Percentiles rank a stretch among this genome's conserved stretches.
Evolutionary conservation across 805 yeast species (phyloP).

Genomic region (Pichia thaimueangensis): DNA sequence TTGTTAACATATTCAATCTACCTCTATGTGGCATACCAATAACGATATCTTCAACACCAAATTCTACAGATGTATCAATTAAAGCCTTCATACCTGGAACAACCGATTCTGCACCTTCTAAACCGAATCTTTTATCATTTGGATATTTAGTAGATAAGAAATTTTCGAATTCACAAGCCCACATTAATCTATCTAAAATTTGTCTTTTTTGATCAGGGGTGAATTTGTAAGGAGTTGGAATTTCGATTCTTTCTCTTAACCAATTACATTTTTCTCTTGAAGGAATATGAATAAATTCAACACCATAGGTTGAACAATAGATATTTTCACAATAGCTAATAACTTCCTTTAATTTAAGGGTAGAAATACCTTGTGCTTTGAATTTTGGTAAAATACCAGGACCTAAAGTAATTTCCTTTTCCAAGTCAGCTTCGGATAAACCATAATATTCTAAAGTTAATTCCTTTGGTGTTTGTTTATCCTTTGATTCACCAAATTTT

Average conservation of each 20-base stretch:
- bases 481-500: constrained; percentile 66
- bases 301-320: constrained; percentile 86
- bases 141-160: constrained; percentile 95
- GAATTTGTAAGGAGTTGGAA: constrained; percentile 80
- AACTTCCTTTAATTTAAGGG: constrained; percentile 73
- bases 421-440: constrained; percentile 79
- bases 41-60: constrained; percentile 92
- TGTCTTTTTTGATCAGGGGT: constrained; percentile 89
- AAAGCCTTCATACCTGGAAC: constrained; percentile 96
- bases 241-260: constrained; percentile 95
- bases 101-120: constrained; percentile 96
- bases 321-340: constrained; percentile 71
- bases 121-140: constrained; percentile 96
- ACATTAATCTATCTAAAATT: constrained; percentile 89
- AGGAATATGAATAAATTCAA: constrained; percentile 95
- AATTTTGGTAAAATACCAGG: constrained; percentile 97
- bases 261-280: constrained; percentile 95
- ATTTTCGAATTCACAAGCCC: constrained; percentile 92
- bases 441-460: constrained; percentile 89
- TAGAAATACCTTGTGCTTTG: constrained; percentile 51
- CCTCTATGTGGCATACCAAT: constrained; percentile 99
- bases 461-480: constrained; percentile 68
- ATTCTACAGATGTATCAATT: constrained; percentile 87
- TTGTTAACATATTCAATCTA: constrained; percentile 93
- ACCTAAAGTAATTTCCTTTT: constrained; percentile 81